These are phyloP conservation scores for Neurospora sp. DNA, from an alignment of 495 filamentous ascomycete genomes.

Conservation along the genomic window DNA sequence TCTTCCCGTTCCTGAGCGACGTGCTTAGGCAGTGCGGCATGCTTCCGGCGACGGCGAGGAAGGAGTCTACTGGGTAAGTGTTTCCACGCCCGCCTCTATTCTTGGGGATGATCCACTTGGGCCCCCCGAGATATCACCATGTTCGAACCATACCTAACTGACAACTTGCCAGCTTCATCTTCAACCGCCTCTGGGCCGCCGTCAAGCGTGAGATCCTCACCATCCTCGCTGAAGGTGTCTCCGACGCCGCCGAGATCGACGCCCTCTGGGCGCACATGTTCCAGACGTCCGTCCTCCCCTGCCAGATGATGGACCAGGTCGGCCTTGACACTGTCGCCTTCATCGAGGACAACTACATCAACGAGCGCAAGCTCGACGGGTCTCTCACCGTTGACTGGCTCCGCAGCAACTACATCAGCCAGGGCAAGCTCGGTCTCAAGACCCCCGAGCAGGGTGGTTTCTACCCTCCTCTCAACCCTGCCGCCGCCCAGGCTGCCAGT, in stretches of 20 bases:
- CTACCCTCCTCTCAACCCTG: background rate
- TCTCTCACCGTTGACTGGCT: constrained; percentile 26
- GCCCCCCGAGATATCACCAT: background rate
- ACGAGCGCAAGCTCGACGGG: constrained; percentile 27
- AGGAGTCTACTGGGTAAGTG: constrained; percentile 38
- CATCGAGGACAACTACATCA: constrained; percentile 22
- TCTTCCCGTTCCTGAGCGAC: constrained; percentile 34
- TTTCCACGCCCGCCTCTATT: background rate
- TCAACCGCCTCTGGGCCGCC: constrained; percentile 50
- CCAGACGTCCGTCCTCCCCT: background rate
- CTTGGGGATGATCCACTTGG: background rate
- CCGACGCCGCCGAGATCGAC: constrained; percentile 35
- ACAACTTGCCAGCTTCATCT: constrained; percentile 29
- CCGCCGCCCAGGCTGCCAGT: background rate
- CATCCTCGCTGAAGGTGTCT: constrained; percentile 39
- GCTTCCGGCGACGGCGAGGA: constrained; percentile 25
- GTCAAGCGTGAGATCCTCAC: constrained; percentile 38
- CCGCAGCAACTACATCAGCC: constrained; percentile 19
- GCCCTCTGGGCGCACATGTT: constrained; percentile 26
- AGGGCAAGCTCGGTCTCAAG: constrained; percentile 22
- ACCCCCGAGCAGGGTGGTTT: background rate
- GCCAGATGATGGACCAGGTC: constrained; percentile 9
- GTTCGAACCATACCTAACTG: background rate
- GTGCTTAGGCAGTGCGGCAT: constrained; percentile 31
- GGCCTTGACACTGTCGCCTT: constrained; percentile 38